These are phyloP conservation scores for Lasiodiplodia citricola DNA, from an alignment of 2,329 filamentous ascomycete genomes.

Conservation along the genomic window DNA sequence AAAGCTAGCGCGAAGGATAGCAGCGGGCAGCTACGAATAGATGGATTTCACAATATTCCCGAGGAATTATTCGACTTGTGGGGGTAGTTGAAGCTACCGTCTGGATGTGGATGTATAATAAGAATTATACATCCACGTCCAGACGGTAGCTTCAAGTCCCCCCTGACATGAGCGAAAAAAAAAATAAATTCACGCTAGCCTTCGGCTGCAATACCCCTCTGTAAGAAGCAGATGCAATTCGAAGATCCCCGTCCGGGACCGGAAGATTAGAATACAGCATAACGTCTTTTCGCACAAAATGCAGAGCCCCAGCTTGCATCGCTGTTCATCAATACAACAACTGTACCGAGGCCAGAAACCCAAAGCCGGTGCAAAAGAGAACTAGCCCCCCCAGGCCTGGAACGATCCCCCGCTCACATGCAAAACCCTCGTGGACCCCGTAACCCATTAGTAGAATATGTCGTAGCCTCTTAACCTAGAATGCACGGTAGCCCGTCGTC, in stretches of 20 bases:
- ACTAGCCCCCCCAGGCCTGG: constrained; percentile 1
- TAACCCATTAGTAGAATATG: constrained; percentile 24
- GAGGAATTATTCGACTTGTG: no score
- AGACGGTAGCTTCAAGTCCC: no score
- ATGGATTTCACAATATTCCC: no score
- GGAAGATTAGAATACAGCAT: constrained; percentile 25
- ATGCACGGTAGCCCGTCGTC: constrained; percentile 66
- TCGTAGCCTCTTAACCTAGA: constrained; percentile 34
- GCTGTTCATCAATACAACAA: constrained; percentile 24
- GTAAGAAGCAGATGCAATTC: constrained; percentile 19
- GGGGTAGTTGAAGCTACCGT: no score
- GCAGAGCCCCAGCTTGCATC: constrained; percentile 23
- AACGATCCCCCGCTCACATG: constrained; percentile 11
- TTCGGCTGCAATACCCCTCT: no score
- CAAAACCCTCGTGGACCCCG: constrained; percentile 19
- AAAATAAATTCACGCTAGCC: no score
- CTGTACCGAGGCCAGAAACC: constrained; percentile 17
- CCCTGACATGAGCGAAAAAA: no score
- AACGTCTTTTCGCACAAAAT: constrained; percentile 26
- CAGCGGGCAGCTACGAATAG: no score
- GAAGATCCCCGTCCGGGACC: constrained; percentile 5
- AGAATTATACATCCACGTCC: no score
- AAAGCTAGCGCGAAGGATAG: no score
- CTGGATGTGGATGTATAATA: no score
- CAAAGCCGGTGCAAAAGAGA: constrained; percentile 15